A percentile compares a stretch with the other conserved stretches of the same genome.
Evolutionary conservation across 208 protist species (phyloP).

Genomic region (Endotrypanum monterogeii): DNA sequence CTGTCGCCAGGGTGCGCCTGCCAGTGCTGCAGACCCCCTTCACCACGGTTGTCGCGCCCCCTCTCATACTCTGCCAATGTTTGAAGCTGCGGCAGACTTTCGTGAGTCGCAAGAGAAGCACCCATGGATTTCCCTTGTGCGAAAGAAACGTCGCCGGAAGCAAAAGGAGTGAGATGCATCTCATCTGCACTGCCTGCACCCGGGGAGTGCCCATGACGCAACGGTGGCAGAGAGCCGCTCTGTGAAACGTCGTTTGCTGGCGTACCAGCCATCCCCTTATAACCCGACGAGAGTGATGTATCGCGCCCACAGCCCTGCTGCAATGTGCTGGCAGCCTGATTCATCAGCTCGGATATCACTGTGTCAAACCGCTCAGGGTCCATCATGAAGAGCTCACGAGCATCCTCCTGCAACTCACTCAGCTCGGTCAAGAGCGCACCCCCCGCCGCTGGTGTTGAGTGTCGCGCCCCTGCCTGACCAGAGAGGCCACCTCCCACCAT

Average conservation of each 20-base stretch:
- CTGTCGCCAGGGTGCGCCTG: background rate
- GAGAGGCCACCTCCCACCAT: background rate
- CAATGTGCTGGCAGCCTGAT: constrained; percentile 29
- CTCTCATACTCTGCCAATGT: background rate
- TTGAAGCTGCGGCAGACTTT: background rate
- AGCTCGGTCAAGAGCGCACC: constrained; percentile 41
- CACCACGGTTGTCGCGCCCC: background rate
- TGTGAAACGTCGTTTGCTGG: background rate
- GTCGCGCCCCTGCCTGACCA: background rate
- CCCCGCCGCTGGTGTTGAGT: background rate
- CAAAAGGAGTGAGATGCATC: background rate
- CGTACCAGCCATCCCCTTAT: background rate
- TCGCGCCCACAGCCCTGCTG: constrained; percentile 3
- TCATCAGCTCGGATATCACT: constrained; percentile 79
- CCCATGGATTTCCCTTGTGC: background rate
- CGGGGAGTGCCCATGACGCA: background rate
- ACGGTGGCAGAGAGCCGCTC: background rate
- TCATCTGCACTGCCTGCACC: background rate
- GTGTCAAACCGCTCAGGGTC: constrained; percentile 82
- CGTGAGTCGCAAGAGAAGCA: background rate
- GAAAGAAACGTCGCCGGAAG: background rate
- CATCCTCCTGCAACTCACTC: constrained; percentile 61
- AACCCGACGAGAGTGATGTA: background rate
- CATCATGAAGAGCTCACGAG: constrained; percentile 69
- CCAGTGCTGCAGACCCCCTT: background rate